Evolutionary conservation across 1,284 basidiomycete species (phyloP), one percentile per base, ranked within the genome.

Genomic region (Boletus hoseneyae): DNA sequence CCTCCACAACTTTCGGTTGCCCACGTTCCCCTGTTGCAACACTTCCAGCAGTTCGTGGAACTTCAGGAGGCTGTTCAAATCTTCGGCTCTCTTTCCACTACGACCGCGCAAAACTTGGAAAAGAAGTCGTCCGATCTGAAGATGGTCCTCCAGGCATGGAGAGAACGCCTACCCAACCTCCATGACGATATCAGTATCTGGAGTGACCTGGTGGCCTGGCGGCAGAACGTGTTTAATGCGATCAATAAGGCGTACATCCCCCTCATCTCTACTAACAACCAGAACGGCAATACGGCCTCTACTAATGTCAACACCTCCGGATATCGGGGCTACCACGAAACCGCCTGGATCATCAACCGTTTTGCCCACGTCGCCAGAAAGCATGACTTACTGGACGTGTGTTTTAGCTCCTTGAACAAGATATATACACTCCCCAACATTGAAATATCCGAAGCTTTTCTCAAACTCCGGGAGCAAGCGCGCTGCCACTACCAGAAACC

Each of bases 341-440:
- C 95, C 0, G 97, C 97, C 4, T 99, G 97, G 97, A 99, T 98
- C 69, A 98, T 99, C 76, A 99, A 99, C 69, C 87, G 97, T 9
- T 99, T 99, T 66, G 97, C 97, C n/a, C 97, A 99, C 67, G 94
- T 98, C 48, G 96, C 97, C 23, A 81, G 97, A 52, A 97, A 99
- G 72, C 97, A 99, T 65, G 91, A 96, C 55, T 79, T 99, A 10
- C 80, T 95, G 45, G 96, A 99, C 47, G 96, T 97, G 46, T 99
- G 97, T 73, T 94, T 94, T 72, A 91, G 81, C 13, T 90, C 91
- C 1, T 77, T 99, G 59, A 97, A 92, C 66, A 97, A 94, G 75
- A 99, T 99, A 64, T 99, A 99, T 72, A 97, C 93, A 1, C 74
- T 99, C 33, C 97, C 97, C 19, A 99, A 99, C 70, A 99, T 99